A percentile compares a stretch with the other conserved stretches of the same genome.
These are phyloP conservation scores for Coriolopsis trogii DNA, from an alignment of 1,284 basidiomycete genomes.

Conservation along the genomic window DNA sequence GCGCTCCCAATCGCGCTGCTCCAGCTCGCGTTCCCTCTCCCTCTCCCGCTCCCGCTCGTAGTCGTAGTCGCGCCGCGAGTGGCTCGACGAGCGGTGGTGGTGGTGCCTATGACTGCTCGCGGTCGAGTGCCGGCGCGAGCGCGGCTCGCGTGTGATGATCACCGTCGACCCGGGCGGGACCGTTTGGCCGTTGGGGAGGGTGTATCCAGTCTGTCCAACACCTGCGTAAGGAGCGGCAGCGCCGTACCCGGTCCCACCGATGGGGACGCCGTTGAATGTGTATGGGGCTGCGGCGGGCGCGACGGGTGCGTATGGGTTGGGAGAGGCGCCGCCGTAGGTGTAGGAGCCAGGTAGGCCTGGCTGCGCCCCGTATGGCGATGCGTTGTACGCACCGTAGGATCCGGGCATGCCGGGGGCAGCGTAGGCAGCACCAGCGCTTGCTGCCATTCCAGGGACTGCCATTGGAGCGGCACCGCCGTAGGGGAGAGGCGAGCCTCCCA, in stretches of 20 bases:
- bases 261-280: slow-evolving; percentile 13
- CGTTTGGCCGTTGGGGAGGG: slow-evolving; percentile 12
- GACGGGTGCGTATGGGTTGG: slow-evolving; percentile 12
- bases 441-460: slow-evolving; percentile 17
- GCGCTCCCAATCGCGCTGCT: slow-evolving; percentile 9
- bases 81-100: slow-evolving; percentile 20
- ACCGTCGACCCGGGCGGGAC: slow-evolving; percentile 25
- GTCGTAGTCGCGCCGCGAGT: slow-evolving; percentile 13
- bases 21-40: slow-evolving; percentile 3
- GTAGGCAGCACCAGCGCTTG: slow-evolving; percentile 4
- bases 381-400: slow-evolving; percentile 15
- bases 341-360: slow-evolving; percentile 11
- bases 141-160: slow-evolving; percentile 19
- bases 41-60: slow-evolving; percentile 7
- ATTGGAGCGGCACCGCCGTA: slow-evolving; percentile 8
- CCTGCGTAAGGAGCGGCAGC: slow-evolving; percentile 10
- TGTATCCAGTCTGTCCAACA: slow-evolving; percentile 2
- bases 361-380: slow-evolving; percentile 4
- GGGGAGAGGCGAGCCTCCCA: slow-evolving; percentile 3
- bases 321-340: slow-evolving; percentile 17
- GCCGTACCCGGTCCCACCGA: slow-evolving; percentile 15
- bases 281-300: neutral
- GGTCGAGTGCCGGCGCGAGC: slow-evolving; percentile 21
- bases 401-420: slow-evolving; percentile 17
- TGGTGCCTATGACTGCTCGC: slow-evolving; percentile 29